Conservation (phyloP, 2,329 filamentous ascomycete species). For the Aspergillus fumigatus region DNA sequence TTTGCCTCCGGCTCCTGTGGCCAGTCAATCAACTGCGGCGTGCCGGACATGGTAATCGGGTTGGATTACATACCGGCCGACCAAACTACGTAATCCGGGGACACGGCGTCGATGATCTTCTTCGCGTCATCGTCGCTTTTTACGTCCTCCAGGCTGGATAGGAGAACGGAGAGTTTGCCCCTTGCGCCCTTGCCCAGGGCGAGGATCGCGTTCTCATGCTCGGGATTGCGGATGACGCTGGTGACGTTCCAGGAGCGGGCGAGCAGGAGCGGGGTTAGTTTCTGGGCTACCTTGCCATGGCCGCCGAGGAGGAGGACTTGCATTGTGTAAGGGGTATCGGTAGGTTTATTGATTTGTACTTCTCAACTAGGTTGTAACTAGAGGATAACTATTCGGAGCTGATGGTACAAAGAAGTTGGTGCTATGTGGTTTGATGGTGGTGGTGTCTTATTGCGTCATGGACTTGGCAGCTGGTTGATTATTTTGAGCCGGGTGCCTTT, state of each 20-base stretch:
- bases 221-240: constrained; percentile 69
- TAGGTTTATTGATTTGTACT: neutral
- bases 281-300: constrained; percentile 72
- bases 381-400: neutral
- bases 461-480: neutral
- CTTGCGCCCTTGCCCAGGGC: constrained; percentile 54
- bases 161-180: constrained; percentile 64
- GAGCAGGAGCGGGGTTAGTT: constrained; percentile 72
- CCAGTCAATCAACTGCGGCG: neutral
- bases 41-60: neutral
- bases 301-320: constrained; percentile 72
- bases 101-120: constrained; percentile 49
- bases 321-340: constrained; percentile 18
- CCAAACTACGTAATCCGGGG: constrained; percentile 46
- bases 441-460: neutral
- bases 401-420: neutral
- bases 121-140: constrained; percentile 59
- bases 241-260: constrained; percentile 71
- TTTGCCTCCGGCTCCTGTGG: constrained; percentile 51
- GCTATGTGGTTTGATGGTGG: neutral
- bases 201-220: constrained; percentile 62
- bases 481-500: neutral
- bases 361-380: neutral
- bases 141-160: constrained; percentile 68
- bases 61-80: constrained; percentile 36